Evolutionary conservation across 2,329 filamentous ascomycete genomes (phyloP).

Genomic region (Tolypocladium guangdongense): DNA sequence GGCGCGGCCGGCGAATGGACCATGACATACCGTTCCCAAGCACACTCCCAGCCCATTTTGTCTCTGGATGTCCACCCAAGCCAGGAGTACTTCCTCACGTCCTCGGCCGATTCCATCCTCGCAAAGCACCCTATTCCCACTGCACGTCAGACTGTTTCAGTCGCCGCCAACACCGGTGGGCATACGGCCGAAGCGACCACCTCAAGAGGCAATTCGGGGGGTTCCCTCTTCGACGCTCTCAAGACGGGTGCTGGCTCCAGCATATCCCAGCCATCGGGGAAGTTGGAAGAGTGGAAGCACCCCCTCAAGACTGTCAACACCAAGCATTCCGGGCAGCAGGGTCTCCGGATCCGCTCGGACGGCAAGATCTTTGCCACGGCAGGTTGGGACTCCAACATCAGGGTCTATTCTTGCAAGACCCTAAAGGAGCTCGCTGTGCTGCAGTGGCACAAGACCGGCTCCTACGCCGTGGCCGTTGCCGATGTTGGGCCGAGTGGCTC

Average conservation of each 20-base stretch:
- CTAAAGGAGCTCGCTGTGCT: conserved; percentile 83
- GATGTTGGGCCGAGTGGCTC: conserved; percentile 16
- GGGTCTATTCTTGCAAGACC: conserved; percentile 71
- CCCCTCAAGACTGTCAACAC: conserved; percentile 59
- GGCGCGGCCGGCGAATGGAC: conserved; percentile 29
- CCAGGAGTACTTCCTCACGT: conserved; percentile 59
- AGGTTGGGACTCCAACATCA: conserved; percentile 76
- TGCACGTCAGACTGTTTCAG: conserved; percentile 12
- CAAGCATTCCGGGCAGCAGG: conserved; percentile 84
- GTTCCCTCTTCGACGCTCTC: conserved; percentile 12
- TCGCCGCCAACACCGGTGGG: conserved; percentile 9
- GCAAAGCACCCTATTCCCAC: conserved; percentile 60
- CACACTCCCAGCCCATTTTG: conserved; percentile 72
- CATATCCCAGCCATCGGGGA: conserved; percentile 2
- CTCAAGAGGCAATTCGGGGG: conserved; percentile 5
- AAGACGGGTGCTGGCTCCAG: conserved; percentile 1
- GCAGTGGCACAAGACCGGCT: conserved; percentile 88
- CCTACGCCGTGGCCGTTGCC: conserved; percentile 71
- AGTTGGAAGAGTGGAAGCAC: conserved; percentile 24
- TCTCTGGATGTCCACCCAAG: conserved; percentile 51
- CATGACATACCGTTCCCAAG: conserved; percentile 50
- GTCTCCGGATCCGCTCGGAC: conserved; percentile 65
- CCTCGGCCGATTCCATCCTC: conserved; percentile 69
- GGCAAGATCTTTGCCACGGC: conserved; percentile 78
- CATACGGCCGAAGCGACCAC: not conserved